phyloP scores from a whole-genome alignment of 106 monocot genomes.

The Dendrobium nobile region DNA sequence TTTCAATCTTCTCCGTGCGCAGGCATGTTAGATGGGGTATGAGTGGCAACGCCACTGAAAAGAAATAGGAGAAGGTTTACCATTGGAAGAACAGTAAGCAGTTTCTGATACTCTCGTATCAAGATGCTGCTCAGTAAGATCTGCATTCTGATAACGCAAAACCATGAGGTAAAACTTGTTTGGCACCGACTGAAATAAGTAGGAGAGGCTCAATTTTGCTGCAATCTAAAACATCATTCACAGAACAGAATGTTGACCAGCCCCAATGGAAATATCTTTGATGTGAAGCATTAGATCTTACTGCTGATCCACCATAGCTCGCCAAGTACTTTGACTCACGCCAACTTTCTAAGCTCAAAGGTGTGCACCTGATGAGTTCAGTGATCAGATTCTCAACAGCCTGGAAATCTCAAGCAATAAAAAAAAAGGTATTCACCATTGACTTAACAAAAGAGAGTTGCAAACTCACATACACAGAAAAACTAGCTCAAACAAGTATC shows the following conservation, averaged over 20 bases:
- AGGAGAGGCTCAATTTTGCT: slow-evolving; percentile 26
- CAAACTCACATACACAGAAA: neutral
- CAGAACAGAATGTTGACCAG: slow-evolving; percentile 14
- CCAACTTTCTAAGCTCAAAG: slow-evolving; percentile 38
- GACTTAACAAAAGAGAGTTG: neutral
- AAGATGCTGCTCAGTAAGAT: neutral
- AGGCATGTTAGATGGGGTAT: slow-evolving; percentile 54
- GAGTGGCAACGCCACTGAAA: slow-evolving; percentile 89
- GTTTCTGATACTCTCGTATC: slow-evolving; percentile 13
- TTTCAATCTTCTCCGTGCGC: slow-evolving; percentile 9
- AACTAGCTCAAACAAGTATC: neutral
- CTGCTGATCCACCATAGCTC: slow-evolving; percentile 99
- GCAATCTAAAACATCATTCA: slow-evolving; percentile 15
- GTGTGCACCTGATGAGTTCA: slow-evolving; percentile 33
- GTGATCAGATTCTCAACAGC: neutral
- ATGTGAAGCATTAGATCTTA: slow-evolving; percentile 68
- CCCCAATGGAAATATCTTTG: slow-evolving; percentile 26
- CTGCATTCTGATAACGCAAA: slow-evolving; percentile 26
- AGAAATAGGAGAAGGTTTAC: slow-evolving; percentile 27
- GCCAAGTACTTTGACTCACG: slow-evolving; percentile 66
- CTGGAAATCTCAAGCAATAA: neutral
- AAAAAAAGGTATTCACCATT: neutral
- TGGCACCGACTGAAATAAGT: slow-evolving; percentile 88
- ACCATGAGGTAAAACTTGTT: slow-evolving; percentile 93
- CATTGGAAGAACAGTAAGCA: neutral